Percentiles rank a stretch among this genome's conserved stretches.
Conservation (phyloP, 192 early-diverging fungal species). For the Spinellus fusiger region DNA sequence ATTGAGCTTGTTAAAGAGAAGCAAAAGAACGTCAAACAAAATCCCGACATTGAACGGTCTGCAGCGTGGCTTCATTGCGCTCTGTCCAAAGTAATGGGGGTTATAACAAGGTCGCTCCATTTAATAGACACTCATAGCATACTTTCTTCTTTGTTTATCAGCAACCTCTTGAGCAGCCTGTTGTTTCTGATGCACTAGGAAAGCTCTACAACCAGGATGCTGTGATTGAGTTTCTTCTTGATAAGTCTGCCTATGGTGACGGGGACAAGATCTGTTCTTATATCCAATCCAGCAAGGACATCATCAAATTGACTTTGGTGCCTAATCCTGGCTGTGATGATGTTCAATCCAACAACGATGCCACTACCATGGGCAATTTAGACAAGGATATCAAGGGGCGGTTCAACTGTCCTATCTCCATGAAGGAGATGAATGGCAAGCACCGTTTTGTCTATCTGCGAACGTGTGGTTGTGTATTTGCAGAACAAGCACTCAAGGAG, state of each 20-base stretch:
- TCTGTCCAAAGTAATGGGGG: conserved; percentile 59
- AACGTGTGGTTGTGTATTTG: conserved; percentile 75
- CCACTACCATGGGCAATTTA: conserved; percentile 41
- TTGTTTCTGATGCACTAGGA: conserved; percentile 67
- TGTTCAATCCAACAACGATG: conserved; percentile 21
- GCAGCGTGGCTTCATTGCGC: conserved; percentile 72
- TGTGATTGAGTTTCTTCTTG: conserved; percentile 69
- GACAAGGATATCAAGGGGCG: conserved; percentile 46
- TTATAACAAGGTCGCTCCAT: not conserved
- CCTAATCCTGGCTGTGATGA: conserved; percentile 57
- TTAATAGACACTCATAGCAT: not conserved
- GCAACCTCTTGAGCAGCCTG: conserved; percentile 51
- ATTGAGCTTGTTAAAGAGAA: conserved; percentile 83
- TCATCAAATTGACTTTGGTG: conserved; percentile 60
- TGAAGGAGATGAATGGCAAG: conserved; percentile 85
- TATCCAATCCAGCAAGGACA: conserved; percentile 67
- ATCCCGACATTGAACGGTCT: conserved; percentile 55
- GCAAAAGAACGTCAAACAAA: conserved; percentile 54
- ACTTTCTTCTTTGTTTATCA: conserved; percentile 5
- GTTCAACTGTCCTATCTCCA: conserved; percentile 76
- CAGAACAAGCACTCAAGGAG: conserved; percentile 70
- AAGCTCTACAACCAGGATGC: conserved; percentile 83
- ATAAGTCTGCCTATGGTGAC: conserved; percentile 67
- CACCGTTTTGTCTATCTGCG: conserved; percentile 55
- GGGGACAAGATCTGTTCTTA: conserved; percentile 71